phyloP scores from a whole-genome alignment of 805 yeast species.

The Tetrapisispora phaffii region DNA sequence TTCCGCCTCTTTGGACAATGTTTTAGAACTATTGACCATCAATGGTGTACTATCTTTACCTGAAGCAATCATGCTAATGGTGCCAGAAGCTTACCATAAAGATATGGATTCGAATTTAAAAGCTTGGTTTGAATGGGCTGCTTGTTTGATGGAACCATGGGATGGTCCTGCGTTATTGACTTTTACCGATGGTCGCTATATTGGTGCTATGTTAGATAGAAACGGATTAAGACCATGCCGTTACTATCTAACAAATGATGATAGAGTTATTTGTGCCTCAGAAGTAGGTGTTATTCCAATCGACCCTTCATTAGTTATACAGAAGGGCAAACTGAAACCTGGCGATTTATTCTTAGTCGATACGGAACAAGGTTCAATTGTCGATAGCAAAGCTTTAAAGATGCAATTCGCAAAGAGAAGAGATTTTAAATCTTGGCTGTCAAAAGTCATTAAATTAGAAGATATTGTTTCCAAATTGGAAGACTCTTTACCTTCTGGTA shows the following conservation, averaged over 20 bases:
- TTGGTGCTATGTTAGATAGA: constrained; percentile 97
- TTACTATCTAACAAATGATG: constrained; percentile 89
- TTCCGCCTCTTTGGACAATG: constrained; percentile 96
- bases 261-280: constrained; percentile 93
- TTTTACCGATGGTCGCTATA: constrained; percentile 93
- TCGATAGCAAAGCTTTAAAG: constrained; percentile 87
- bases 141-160: constrained; percentile 99
- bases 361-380: constrained; percentile 84
- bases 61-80: constrained; percentile 93
- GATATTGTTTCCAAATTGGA: constrained; percentile 51
- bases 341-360: constrained; percentile 95
- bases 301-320: constrained; percentile 68
- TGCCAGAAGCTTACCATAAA: constrained; percentile 97
- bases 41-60: constrained; percentile 89
- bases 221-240: constrained; percentile 98
- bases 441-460: constrained; percentile 75
- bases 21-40: constrained; percentile 78
- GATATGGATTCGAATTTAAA: constrained; percentile 89
- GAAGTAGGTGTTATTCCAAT: constrained; percentile 96
- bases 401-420: constrained; percentile 64
- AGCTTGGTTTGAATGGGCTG: constrained; percentile 98
- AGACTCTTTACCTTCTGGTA: constrained; percentile 15
- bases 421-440: constrained; percentile 91
- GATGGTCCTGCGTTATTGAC: constrained; percentile 98
- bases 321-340: constrained; percentile 91